These are phyloP conservation scores for Citrullus amarus DNA, from an alignment of 306 rosid species.

Conservation along the genomic window DNA sequence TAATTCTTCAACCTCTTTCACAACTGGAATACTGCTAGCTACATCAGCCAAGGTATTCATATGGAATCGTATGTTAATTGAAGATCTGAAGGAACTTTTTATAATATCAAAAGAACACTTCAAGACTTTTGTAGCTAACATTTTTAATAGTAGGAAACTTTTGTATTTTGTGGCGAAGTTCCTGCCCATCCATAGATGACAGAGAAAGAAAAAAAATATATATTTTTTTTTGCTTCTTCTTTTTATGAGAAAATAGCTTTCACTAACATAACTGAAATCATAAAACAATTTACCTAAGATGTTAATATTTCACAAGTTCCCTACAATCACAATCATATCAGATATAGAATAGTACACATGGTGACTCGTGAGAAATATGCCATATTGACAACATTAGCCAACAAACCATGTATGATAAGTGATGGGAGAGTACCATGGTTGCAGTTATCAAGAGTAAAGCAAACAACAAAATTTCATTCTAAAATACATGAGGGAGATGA, in stretches of 20 bases:
- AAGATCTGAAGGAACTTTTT: neutral
- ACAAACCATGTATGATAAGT: neutral
- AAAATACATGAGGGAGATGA: too few relatives aligned
- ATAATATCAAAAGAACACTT: neutral
- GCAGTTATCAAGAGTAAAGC: neutral
- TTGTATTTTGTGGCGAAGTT: neutral
- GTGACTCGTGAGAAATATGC: neutral
- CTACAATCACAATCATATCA: neutral
- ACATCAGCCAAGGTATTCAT: conserved; percentile 7
- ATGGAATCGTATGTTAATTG: neutral
- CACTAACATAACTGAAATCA: neutral
- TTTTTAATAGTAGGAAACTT: neutral
- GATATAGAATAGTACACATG: neutral
- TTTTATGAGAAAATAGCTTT: neutral
- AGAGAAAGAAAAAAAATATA: neutral
- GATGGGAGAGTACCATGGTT: neutral
- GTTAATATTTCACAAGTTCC: neutral
- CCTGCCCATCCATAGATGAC: neutral
- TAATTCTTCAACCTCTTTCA: conserved; percentile 61
- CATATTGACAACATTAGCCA: neutral
- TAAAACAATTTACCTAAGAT: neutral
- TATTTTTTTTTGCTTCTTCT: neutral
- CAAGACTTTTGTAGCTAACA: neutral
- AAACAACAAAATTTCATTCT: too few relatives aligned
- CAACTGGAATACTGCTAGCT: conserved; percentile 68